A percentile compares a stretch with the other conserved stretches of the same genome.
phyloP scores from a whole-genome alignment of 2,329 filamentous ascomycete species.

The Sporothrix brasiliensis region DNA sequence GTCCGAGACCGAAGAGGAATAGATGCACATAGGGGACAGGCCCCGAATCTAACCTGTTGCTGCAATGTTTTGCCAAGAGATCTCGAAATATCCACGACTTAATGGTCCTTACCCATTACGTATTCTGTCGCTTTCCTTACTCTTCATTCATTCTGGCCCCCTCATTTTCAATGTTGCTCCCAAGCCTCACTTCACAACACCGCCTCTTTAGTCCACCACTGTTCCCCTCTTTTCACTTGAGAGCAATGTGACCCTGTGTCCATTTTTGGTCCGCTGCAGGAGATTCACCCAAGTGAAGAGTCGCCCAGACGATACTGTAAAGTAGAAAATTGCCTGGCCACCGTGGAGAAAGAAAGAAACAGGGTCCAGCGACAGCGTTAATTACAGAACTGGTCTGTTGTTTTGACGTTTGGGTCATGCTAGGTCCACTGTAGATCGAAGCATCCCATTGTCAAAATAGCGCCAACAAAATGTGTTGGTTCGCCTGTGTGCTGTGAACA shows the following conservation, averaged over 20 bases:
- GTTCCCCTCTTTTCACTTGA: constrained; percentile 1
- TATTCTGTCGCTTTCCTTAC: background rate
- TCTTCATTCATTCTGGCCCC: background rate
- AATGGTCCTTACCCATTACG: background rate
- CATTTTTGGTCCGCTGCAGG: constrained; percentile 29
- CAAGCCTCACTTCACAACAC: background rate
- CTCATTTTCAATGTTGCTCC: background rate
- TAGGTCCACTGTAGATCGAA: background rate
- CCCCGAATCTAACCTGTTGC: constrained; percentile 1
- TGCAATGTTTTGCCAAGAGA: constrained; percentile 11
- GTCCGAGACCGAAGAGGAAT: background rate
- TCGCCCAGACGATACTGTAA: background rate
- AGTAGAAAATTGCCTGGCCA: background rate
- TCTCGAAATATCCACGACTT: background rate
- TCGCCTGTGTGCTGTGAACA: background rate
- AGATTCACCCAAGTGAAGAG: constrained; percentile 1
- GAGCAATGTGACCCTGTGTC: constrained; percentile 25
- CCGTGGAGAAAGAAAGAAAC: background rate
- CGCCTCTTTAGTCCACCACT: background rate
- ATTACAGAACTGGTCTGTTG: background rate
- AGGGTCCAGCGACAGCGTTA: background rate
- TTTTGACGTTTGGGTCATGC: background rate
- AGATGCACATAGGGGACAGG: background rate
- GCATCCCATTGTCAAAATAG: background rate
- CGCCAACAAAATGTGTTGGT: constrained; percentile 9